Percentiles rank a stretch among this genome's conserved stretches.
phyloP scores from a whole-genome alignment of 169 alveolate genomes.

The Plasmodium gallinaceum region DNA sequence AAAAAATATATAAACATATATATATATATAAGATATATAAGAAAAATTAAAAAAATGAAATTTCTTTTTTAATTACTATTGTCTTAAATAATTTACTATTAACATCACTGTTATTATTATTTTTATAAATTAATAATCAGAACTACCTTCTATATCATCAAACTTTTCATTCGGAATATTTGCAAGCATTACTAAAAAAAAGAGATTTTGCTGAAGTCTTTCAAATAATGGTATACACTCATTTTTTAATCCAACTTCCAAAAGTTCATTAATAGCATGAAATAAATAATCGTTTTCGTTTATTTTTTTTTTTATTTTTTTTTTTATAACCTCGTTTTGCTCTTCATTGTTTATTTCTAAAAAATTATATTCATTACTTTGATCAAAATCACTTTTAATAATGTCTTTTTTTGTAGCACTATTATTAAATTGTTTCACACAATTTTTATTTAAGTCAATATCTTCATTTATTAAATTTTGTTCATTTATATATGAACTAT shows the following conservation, averaged over 20 bases:
- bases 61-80: too few species aligned
- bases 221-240: conserved; percentile 71
- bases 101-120: too few species aligned
- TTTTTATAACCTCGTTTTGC: not conserved
- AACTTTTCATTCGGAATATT: conserved; percentile 29
- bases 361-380: not conserved
- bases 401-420: too few species aligned
- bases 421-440: too few species aligned
- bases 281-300: conserved; percentile 43
- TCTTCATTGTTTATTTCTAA: not conserved
- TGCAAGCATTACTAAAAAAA: conserved; percentile 68
- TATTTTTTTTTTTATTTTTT: conserved; percentile 39
- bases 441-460: too few species aligned
- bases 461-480: too few species aligned
- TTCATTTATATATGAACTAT: too few species aligned
- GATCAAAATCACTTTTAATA: too few species aligned
- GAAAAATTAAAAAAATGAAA: not conserved
- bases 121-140: not conserved
- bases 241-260: conserved; percentile 37
- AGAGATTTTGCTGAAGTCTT: conserved; percentile 46
- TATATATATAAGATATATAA: not conserved
- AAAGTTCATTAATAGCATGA: conserved; percentile 37
- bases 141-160: conserved; percentile 35
- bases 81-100: too few species aligned
- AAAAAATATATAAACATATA: not conserved